Base-by-base conservation (phyloP, 306 rosid species). In the Trichosanthes truncata region DNA sequence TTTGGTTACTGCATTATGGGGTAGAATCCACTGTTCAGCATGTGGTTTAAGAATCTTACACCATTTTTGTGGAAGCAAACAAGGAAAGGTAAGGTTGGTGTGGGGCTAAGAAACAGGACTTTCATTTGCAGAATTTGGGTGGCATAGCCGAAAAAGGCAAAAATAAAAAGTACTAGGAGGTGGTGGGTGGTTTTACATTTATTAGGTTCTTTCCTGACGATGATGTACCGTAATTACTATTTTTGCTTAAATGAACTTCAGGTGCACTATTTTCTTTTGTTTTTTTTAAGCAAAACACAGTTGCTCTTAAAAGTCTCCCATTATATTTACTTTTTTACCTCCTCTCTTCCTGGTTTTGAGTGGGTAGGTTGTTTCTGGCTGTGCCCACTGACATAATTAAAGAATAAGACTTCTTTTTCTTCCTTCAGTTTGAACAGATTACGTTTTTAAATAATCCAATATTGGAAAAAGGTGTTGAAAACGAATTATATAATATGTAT, bases 151-250 rank as follows among this genome's bases (percentile, higher is more conserved):
- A 51, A 31, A 29, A 49, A 7, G 62, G 78, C 25, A 31, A 74
- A 33, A 31, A 49, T 49, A 25, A 46, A 73, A 48, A 43, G 59
- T 74, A 73, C 62, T 26, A 26, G 41, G 61, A 12, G 20, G 14
- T 48, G 78, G 78, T 48, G 78, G 78, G 61, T 74, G 45, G 61
- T 48, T 48, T 49, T 48, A 49, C 77, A 72, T 73, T 46, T 73
- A 46, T 29, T 69, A 26, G 25, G 59, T 25, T 31, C 38, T 26
- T 45, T 46, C 38, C 59, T 65, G 46, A 65, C 14, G 6, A 14
- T 65, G 41, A 36, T 72, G 38, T 65, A 65, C 72, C 13, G 6
- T 71, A n/a, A 71, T 71, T 46, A 26, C 48, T 71, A 3, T 45
- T 72, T n/a, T 72, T 72, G 35, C 56, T 72, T 45, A 29, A 73